A percentile compares a stretch with the other conserved stretches of the same genome.
Conservation (phyloP, 495 filamentous ascomycete genomes). For the Daldinia bambusicola region DNA sequence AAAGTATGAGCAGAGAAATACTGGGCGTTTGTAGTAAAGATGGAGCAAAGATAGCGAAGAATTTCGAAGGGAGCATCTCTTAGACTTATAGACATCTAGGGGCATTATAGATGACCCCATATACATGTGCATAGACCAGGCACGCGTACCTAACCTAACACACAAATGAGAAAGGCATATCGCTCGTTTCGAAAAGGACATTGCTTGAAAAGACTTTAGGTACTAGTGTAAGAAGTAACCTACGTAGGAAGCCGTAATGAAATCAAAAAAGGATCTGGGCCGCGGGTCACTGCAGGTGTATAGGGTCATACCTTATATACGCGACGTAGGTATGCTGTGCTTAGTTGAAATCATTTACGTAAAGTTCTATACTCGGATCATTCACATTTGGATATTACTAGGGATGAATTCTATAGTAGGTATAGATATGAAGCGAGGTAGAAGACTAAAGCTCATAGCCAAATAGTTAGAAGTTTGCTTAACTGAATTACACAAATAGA, state of each 20-base stretch:
- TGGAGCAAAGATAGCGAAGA: too few relatives aligned
- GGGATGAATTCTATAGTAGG: too few relatives aligned
- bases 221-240: neutral
- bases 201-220: neutral
- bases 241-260: conserved; percentile 1
- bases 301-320: neutral
- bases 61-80: neutral
- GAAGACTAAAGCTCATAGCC: neutral
- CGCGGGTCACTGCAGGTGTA: neutral
- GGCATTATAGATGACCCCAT: neutral
- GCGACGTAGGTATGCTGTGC: neutral
- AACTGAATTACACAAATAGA: neutral
- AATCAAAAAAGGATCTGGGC: neutral
- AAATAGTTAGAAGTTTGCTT: neutral
- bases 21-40: neutral
- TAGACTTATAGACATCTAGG: neutral
- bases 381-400: too few relatives aligned
- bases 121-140: neutral
- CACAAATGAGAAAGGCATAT: too few relatives aligned
- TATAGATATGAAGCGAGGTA: too few relatives aligned
- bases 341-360: neutral
- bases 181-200: neutral
- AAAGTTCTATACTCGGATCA: too few relatives aligned
- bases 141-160: neutral
- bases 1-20: neutral